These are phyloP conservation scores for Hypoxylon fuscum DNA, from an alignment of 495 filamentous ascomycete species.

Conservation along the genomic window DNA sequence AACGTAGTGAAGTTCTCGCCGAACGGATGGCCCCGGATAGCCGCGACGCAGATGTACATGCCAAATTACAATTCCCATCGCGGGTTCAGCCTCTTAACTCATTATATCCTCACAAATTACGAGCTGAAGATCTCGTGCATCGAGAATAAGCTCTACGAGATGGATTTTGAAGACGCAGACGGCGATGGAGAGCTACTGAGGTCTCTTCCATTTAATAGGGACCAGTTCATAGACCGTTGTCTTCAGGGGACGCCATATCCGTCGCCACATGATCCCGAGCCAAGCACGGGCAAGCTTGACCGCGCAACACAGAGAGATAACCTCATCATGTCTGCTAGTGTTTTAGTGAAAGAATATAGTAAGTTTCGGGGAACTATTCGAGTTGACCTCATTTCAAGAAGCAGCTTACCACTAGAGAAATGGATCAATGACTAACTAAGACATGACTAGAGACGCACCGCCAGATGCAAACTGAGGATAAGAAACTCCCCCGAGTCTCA, in stretches of 20 bases:
- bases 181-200: background rate
- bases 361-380: background rate
- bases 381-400: too few species aligned
- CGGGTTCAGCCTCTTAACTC: background rate
- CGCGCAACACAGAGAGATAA: conserved; percentile 15
- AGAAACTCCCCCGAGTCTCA: conserved; percentile 10
- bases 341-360: conserved; percentile 15
- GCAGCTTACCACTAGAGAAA: too few species aligned
- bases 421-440: background rate
- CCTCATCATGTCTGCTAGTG: background rate
- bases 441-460: conserved; percentile 5
- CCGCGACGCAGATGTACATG: conserved; percentile 5
- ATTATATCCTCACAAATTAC: conserved; percentile 12
- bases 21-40: conserved; percentile 18
- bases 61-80: conserved; percentile 13
- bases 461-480: background rate
- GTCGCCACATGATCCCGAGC: background rate
- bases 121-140: conserved; percentile 20
- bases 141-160: conserved; percentile 19
- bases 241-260: conserved; percentile 15
- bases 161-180: conserved; percentile 20
- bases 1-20: conserved; percentile 16
- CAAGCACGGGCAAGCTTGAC: background rate
- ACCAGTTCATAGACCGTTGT: conserved; percentile 19
- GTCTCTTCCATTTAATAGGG: conserved; percentile 15